Conservation (phyloP, 345 rosid genomes). For the Laguncularia racemosa region DNA sequence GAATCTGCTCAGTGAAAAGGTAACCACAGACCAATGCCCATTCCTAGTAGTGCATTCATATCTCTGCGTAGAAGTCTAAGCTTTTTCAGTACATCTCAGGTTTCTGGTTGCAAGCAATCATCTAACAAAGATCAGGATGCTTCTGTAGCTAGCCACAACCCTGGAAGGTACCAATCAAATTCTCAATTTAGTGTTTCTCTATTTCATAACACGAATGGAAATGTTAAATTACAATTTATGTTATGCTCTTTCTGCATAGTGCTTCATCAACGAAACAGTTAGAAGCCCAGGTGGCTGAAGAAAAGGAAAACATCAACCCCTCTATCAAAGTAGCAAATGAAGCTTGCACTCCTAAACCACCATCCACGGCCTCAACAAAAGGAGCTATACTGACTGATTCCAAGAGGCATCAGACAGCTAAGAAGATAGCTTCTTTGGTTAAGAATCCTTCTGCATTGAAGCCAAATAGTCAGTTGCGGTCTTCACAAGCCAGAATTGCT, state of each 20-base stretch:
- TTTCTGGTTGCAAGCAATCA: constrained; percentile 12
- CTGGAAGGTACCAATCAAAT: constrained; percentile 30
- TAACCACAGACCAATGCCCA: constrained; percentile 2
- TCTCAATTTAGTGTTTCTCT: constrained; percentile 3
- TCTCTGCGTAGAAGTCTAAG: constrained; percentile 7
- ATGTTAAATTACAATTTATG: too few species aligned
- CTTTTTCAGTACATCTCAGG: constrained; percentile 18
- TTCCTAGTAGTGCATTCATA: not conserved
- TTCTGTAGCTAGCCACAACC: constrained; percentile 13
- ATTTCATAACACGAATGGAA: constrained; percentile 8
- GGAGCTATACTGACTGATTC: constrained; percentile 23
- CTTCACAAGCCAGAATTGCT: constrained; percentile 40
- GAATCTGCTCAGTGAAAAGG: constrained; percentile 11
- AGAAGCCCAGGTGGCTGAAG: constrained; percentile 14
- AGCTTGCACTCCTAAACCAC: constrained; percentile 13
- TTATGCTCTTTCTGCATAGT: not conserved
- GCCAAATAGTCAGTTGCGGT: constrained; percentile 35
- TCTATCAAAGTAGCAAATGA: constrained; percentile 16
- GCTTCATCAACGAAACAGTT: constrained; percentile 10
- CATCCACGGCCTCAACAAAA: constrained; percentile 4
- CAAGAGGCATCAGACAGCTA: constrained; percentile 59
- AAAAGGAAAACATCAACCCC: constrained; percentile 30
- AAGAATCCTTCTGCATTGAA: constrained; percentile 56
- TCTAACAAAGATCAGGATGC: constrained; percentile 10
- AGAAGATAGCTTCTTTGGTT: constrained; percentile 43